Evolutionary conservation across 2,329 filamentous ascomycete species (phyloP), one percentile per base, ranked within the genome.

Genomic region (Penicillium fuscoglaucum): DNA sequence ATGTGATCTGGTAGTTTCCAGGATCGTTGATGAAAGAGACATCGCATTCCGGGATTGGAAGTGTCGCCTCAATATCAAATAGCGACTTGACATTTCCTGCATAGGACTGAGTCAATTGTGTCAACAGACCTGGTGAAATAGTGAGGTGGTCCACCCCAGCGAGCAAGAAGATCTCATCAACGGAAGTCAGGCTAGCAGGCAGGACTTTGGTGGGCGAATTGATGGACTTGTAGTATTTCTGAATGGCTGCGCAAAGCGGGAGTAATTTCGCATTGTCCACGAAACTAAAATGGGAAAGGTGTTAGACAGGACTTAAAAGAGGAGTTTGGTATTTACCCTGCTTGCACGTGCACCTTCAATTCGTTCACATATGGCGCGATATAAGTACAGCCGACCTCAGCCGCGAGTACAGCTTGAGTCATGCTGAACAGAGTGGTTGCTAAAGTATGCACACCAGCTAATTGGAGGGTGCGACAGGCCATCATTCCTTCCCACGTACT

Each of bases 341-440:
- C 52, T 44, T 84, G 82, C 57, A 87, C 84, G 64, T 88, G 85
- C 6, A 87, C 86, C 61, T 82, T 83, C 41, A 89, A 74, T 62
- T 88, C 85, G 66, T 88, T 87, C 31, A 89, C 83, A 61, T 87
- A 80, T 0, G 87, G 86, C 0, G 86, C 84, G 44, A 89, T 83
- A 64, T 87, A 88, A 0, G 80, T 80, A 63, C 85, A 88, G 4
- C 80, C 78, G 0, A 80, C 82, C 50, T 85, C 81, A 1, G 79
- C 82, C 0, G 86, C 86, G 1, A 87, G 74, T 1, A 78, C 77
- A 0, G 84, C 86, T 67, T 88, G 86, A 41, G 83, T 78, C 64
- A 87, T 78, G 44, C 82, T 83, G 65, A 88, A 89, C 48, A 89
- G 74, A 2, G 84, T 87, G 0, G 86, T 89, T 0, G 84, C 84